Evolutionary conservation across 2,329 filamentous ascomycete species (phyloP).

Genomic region (Phyllosticta citrichinensis): DNA sequence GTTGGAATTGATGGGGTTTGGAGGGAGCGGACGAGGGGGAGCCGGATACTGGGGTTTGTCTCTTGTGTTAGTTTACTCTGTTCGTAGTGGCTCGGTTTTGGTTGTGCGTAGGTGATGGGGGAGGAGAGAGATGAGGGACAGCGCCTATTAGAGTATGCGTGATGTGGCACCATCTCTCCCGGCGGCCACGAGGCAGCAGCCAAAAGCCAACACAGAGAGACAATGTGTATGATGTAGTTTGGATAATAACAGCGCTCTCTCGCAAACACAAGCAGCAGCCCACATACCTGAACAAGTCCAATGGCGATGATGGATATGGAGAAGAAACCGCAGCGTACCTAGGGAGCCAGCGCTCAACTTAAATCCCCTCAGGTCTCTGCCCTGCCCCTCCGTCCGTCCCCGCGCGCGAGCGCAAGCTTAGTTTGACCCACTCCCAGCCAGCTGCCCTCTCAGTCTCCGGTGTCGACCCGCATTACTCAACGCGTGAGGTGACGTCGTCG

Average conservation of each 20-base stretch:
- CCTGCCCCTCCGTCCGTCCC: background rate
- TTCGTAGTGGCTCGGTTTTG: no score
- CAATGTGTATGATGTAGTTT: no score
- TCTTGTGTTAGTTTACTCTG: no score
- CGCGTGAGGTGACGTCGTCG: background rate
- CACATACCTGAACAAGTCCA: background rate
- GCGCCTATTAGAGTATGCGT: no score
- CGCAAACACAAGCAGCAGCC: no score
- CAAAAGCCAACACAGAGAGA: no score
- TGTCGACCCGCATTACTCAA: background rate
- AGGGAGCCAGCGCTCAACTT: background rate
- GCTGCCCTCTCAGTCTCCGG: background rate
- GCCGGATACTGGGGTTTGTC: background rate
- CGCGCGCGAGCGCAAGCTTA: background rate
- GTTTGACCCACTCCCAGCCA: background rate
- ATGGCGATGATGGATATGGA: background rate
- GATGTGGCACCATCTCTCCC: no score
- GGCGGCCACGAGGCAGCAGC: no score
- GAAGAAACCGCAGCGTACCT: background rate
- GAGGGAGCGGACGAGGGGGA: background rate
- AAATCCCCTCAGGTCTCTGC: background rate
- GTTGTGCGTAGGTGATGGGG: no score
- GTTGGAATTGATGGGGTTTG: background rate
- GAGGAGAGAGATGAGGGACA: no score
- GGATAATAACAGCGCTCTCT: no score